Percentiles rank a stretch among this genome's conserved stretches.
Evolutionary conservation across 2,329 filamentous ascomycete genomes (phyloP).

Genomic region (Cytospora piceicola): DNA sequence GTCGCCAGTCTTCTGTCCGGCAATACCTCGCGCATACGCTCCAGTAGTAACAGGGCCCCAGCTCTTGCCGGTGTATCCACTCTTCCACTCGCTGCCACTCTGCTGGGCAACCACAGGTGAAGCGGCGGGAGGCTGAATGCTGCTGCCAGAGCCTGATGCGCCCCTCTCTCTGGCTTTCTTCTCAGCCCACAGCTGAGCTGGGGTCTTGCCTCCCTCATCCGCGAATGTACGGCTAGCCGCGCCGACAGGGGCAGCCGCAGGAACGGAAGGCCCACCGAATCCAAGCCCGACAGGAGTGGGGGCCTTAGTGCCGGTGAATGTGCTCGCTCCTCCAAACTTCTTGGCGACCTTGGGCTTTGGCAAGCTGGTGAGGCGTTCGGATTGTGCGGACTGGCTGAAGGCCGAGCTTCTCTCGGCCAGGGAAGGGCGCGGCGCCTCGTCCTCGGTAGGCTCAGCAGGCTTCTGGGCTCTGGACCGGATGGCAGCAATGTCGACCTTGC

Average conservation of each 20-base stretch:
- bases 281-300: constrained; percentile 72
- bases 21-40: constrained; percentile 67
- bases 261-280: constrained; percentile 63
- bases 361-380: constrained; percentile 81
- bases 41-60: constrained; percentile 85
- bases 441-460: constrained; percentile 49
- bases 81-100: constrained; percentile 86
- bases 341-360: constrained; percentile 96
- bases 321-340: constrained; percentile 74
- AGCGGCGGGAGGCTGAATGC: constrained; percentile 48
- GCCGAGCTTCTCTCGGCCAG: constrained; percentile 77
- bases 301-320: constrained; percentile 87
- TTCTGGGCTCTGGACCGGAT: constrained; percentile 84
- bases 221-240: constrained; percentile 91
- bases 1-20: constrained; percentile 67
- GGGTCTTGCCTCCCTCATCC: constrained; percentile 92
- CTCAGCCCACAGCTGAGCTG: constrained; percentile 95
- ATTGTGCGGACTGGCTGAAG: constrained; percentile 63
- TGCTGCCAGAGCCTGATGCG: constrained; percentile 49
- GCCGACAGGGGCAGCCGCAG: constrained; percentile 69
- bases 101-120: constrained; percentile 67
- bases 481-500: constrained; percentile 95
- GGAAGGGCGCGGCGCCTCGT: constrained; percentile 55
- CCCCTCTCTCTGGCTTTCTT: constrained; percentile 85
- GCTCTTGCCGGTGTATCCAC: constrained; percentile 84